phyloP scores from a whole-genome alignment of 768 basidiomycete species.

The Kwoniella botswanensis region DNA sequence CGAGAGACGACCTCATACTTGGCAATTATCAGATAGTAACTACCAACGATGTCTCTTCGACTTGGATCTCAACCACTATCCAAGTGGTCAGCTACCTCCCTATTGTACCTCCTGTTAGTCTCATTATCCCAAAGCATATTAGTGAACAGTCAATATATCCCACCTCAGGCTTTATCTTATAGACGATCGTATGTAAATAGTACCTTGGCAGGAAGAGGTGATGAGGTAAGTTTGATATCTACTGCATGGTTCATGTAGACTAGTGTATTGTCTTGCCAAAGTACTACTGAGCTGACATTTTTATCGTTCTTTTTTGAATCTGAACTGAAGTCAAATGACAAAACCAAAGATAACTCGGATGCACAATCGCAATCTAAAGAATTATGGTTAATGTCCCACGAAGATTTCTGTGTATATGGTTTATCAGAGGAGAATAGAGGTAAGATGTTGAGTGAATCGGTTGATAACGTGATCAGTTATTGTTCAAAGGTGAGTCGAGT shows the following conservation, averaged over 20 bases:
- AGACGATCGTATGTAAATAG: not conserved
- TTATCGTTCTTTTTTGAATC: not conserved
- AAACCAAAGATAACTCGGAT: not conserved
- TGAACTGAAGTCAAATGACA: not conserved
- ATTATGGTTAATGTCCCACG: slow-evolving; percentile 27
- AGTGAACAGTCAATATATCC: slow-evolving; percentile 1
- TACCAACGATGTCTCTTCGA: not conserved
- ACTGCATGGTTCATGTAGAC: not conserved
- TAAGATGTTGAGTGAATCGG: slow-evolving; percentile 21
- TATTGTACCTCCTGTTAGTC: not conserved
- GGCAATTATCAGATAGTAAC: too few species aligned
- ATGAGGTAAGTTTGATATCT: not conserved
- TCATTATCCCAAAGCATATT: not conserved
- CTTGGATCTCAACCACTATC: not conserved
- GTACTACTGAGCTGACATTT: not conserved
- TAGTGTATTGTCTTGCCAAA: not conserved
- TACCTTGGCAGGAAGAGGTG: not conserved
- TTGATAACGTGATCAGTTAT: slow-evolving; percentile 43
- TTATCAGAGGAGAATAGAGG: slow-evolving; percentile 31
- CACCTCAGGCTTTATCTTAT: not conserved
- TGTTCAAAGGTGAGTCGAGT: slow-evolving; percentile 41
- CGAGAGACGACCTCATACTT: too few species aligned
- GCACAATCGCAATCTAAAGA: slow-evolving; percentile 2
- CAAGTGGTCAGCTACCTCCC: not conserved
- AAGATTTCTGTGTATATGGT: slow-evolving; percentile 49